phyloP scores from a whole-genome alignment of 371 early-diverging fungal species.

The Syncephalastrum sp. region DNA sequence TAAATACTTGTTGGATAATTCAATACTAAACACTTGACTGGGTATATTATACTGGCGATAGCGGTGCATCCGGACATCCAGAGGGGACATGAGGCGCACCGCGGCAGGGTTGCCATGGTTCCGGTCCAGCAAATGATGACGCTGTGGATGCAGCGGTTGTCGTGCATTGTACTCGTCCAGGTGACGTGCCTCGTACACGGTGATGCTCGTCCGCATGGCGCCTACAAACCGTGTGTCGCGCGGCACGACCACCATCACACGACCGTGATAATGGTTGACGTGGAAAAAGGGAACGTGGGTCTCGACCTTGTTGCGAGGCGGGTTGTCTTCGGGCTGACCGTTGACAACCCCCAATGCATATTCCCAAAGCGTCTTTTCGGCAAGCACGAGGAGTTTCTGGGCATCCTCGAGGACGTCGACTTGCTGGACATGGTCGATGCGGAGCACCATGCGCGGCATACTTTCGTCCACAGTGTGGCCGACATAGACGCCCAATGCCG shows the following conservation, averaged over 20 bases:
- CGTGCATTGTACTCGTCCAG: constrained; percentile 13
- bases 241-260: constrained; percentile 35
- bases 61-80: constrained; percentile 8
- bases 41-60: constrained; percentile 23
- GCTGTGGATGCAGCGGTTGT: neutral
- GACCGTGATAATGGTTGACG: constrained; percentile 30
- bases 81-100: constrained; percentile 1
- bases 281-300: constrained; percentile 37
- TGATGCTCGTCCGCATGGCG: constrained; percentile 22
- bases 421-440: constrained; percentile 35
- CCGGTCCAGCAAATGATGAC: no score
- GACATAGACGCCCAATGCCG: constrained; percentile 44
- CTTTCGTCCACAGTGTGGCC: constrained; percentile 28
- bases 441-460: constrained; percentile 31
- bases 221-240: constrained; percentile 7
- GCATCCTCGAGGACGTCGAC: constrained; percentile 34
- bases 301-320: constrained; percentile 15
- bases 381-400: constrained; percentile 37
- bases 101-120: no score
- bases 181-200: constrained; percentile 24
- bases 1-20: constrained; percentile 30
- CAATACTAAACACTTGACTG: constrained; percentile 43
- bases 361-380: constrained; percentile 38
- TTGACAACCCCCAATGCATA: constrained; percentile 36
- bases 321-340: constrained; percentile 22